phyloP scores from a whole-genome alignment of 305 asterid genomes.

The Nicotiana rustica region DNA sequence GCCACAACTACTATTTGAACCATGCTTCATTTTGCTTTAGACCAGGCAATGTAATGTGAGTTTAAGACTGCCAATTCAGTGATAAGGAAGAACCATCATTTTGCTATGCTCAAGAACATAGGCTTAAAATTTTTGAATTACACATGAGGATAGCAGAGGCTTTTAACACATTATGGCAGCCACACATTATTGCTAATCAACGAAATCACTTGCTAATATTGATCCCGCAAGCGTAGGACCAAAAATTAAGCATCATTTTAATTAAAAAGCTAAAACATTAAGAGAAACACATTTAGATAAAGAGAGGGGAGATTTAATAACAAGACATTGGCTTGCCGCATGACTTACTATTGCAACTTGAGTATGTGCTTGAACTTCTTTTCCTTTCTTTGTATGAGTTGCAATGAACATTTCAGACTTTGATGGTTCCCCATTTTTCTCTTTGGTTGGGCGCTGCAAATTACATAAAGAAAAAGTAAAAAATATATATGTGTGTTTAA shows the following conservation, averaged over 20 bases:
- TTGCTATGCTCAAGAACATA: not conserved
- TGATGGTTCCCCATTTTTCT: too few species aligned
- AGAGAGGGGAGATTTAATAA: too few species aligned
- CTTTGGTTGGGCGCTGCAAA: too few species aligned
- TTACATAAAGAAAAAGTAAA: too few species aligned
- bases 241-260: not conserved
- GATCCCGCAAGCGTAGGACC: not conserved
- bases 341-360: too few species aligned
- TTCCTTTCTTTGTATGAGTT: too few species aligned
- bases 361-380: too few species aligned
- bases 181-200: constrained; percentile 17
- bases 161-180: not conserved
- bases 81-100: not conserved
- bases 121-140: not conserved
- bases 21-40: not conserved
- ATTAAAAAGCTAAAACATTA: too few species aligned
- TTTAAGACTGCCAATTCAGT: not conserved
- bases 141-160: not conserved
- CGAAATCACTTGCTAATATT: not conserved
- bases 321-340: too few species aligned
- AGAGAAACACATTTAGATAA: too few species aligned
- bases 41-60: not conserved
- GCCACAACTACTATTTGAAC: not conserved
- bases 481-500: too few species aligned
- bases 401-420: too few species aligned